Evolutionary conservation across 805 yeast genomes (phyloP), one percentile per base, ranked within the genome.

Genomic region (Scheffersomyces spartinae): DNA sequence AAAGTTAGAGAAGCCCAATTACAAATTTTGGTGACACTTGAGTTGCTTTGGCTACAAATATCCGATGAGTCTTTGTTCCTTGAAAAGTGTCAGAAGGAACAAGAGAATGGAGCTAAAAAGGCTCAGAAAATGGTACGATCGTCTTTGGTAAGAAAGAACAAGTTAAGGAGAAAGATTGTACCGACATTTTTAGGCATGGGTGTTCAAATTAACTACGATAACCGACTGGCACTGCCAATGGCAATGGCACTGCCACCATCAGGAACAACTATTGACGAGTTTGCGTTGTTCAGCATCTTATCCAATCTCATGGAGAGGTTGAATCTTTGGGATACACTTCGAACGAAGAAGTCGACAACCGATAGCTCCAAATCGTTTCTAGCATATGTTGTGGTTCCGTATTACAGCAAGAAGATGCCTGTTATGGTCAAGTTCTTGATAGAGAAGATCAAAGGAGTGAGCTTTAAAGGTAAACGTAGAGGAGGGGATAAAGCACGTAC

Each of bases 1-100:
- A 72, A 71, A 33, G 51, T 66, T 2, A 47, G 77, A 18, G 79
- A 72, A 34, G 65, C 74, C 1, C 75, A 71, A 33, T 39, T 73
- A 17, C 79, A 73, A 38, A 49, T 70, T 0, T 35, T 73, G 2
- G 32, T 70, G 1, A 33, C 67, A 2, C 35, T 72, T 20, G 79
- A 73, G 34, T 28, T 68, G 3, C 42, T 71, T 3, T 34, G 43
- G 13, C 24, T 49, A 7, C 41, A 52, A 29, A 44, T 42, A 4
- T 32, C 58, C 6, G 62, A 61, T 27, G 66, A 52, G 41, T 40
- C 31, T 14, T 47, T 34, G 11, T 59, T 49, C 39, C 47, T 57
- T 38, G 48, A 28, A 20, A 29, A 24, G 20, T 37, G 32, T 38
- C 28, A 17, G 30, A 45, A 32, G 34, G 55, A 13, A 29, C 55